A percentile compares a stretch with the other conserved stretches of the same genome.
phyloP scores from a whole-genome alignment of 75 land plant species.

The Cunninghamia lanceolata region DNA sequence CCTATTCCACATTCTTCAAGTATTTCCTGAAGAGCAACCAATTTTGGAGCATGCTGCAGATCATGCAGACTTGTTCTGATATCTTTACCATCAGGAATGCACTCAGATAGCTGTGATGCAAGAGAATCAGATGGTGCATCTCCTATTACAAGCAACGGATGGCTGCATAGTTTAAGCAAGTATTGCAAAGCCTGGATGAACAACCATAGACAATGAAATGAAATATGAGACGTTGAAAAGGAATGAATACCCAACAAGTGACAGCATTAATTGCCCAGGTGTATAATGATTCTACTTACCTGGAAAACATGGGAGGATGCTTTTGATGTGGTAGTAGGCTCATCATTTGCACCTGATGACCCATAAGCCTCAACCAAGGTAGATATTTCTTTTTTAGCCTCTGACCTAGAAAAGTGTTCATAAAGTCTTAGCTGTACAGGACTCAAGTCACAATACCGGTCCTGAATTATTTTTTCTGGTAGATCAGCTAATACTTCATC shows the following conservation, averaged over 20 bases:
- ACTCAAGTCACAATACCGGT: constrained; percentile 93
- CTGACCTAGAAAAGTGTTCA: constrained; percentile 87
- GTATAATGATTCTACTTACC: constrained; percentile 29
- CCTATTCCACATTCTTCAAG: constrained; percentile 98
- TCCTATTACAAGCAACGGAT: constrained; percentile 91
- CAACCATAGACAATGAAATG: constrained; percentile 7
- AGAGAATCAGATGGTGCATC: constrained; percentile 41
- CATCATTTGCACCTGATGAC: constrained; percentile 30
- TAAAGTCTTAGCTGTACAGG: constrained; percentile 86
- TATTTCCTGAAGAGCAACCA: constrained; percentile 93
- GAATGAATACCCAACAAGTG: neutral
- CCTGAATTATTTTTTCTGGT: constrained; percentile 98
- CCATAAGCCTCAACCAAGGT: constrained; percentile 57
- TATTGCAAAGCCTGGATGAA: constrained; percentile 89
- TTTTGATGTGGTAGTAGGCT: constrained; percentile 24
- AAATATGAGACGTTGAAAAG: neutral
- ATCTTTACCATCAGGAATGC: constrained; percentile 47
- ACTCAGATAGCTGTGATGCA: constrained; percentile 36
- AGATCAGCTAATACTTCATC: constrained; percentile 97
- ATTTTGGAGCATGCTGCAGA: constrained; percentile 89
- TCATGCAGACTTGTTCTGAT: constrained; percentile 70
- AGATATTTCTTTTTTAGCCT: constrained; percentile 76
- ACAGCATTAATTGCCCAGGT: neutral
- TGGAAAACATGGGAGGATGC: constrained; percentile 93
- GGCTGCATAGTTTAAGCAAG: constrained; percentile 94